Evolutionary conservation across 495 filamentous ascomycete species (phyloP).

Genomic region (Parachaetomium inaequale): DNA sequence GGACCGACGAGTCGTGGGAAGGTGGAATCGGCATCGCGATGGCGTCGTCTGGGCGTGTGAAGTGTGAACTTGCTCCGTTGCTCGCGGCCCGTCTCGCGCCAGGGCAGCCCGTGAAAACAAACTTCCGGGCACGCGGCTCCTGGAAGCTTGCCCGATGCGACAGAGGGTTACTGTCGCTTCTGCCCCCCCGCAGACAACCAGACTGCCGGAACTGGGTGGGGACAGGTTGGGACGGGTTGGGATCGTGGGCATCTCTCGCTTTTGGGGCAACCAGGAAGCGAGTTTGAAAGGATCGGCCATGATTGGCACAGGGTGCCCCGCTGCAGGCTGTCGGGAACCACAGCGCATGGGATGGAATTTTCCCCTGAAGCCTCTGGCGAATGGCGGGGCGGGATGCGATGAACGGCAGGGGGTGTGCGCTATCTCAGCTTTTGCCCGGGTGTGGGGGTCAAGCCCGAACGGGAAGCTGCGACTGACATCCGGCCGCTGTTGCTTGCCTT

Average conservation of each 20-base stretch:
- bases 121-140: too few relatives aligned
- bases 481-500: not conserved
- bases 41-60: not conserved
- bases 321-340: not conserved
- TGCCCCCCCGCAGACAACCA: slow-evolving; percentile 6
- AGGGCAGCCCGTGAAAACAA: too few relatives aligned
- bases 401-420: not conserved
- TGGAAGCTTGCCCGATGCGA: not conserved
- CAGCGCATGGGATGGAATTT: too few relatives aligned
- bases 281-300: not conserved
- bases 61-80: not conserved
- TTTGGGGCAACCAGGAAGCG: not conserved
- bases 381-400: not conserved
- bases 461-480: slow-evolving; percentile 9
- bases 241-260: not conserved
- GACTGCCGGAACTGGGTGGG: not conserved
- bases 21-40: not conserved
- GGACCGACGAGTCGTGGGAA: not conserved
- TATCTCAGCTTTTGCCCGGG: not conserved
- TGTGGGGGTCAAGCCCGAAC: slow-evolving; percentile 13
- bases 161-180: not conserved
- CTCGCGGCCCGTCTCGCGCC: too few relatives aligned
- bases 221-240: not conserved
- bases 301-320: not conserved
- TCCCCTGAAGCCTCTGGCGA: slow-evolving; percentile 1